Evolutionary conservation across 2,329 filamentous ascomycete genomes (phyloP).

Genomic region (Monosporascus sp.): DNA sequence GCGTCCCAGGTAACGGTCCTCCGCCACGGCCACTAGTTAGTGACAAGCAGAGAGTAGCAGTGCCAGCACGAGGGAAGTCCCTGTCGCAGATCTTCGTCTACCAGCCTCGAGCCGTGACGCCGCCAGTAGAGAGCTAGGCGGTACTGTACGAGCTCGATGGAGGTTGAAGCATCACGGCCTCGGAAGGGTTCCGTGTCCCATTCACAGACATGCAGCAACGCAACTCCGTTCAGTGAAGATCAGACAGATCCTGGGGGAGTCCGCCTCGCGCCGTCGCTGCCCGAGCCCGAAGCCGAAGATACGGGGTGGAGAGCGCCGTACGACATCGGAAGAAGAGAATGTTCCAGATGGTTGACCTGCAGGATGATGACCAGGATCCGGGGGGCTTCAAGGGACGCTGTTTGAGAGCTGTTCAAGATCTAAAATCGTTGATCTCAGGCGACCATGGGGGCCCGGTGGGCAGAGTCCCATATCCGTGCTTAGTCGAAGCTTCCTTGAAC

Average conservation of each 20-base stretch:
- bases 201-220: background rate
- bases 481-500: background rate
- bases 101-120: constrained; percentile 1
- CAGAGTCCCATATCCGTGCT: too few relatives aligned
- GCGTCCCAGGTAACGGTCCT: background rate
- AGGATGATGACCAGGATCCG: background rate
- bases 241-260: background rate
- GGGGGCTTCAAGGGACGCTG: background rate
- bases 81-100: constrained; percentile 11
- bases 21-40: background rate
- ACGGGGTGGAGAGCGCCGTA: background rate
- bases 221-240: background rate
- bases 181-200: background rate
- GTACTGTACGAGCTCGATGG: background rate
- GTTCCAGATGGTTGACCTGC: background rate
- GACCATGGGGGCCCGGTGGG: too few relatives aligned
- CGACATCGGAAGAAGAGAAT: too few relatives aligned
- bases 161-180: background rate
- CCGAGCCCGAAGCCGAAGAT: background rate
- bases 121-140: background rate
- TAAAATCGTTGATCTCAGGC: too few relatives aligned
- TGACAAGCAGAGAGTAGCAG: background rate
- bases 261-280: background rate
- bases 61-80: background rate
- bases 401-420: too few relatives aligned